These are phyloP conservation scores for Neurospora sp. DNA, from an alignment of 2,329 filamentous ascomycete genomes.

Conservation along the genomic window DNA sequence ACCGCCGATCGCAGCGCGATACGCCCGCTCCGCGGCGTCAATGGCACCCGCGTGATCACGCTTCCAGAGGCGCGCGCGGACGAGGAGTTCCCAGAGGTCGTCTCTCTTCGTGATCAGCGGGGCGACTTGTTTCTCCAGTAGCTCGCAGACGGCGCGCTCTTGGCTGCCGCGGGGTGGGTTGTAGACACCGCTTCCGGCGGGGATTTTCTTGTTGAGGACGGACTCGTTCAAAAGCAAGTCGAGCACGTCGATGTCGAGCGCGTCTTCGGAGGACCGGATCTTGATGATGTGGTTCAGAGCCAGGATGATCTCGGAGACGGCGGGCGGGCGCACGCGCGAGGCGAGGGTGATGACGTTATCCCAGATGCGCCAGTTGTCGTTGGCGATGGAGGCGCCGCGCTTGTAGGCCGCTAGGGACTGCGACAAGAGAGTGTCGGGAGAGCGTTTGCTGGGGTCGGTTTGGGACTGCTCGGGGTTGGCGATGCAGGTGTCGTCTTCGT, in stretches of 20 bases:
- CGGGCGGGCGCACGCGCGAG: conserved; percentile 60
- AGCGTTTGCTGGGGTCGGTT: conserved; percentile 17
- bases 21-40: conserved; percentile 80
- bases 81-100: conserved; percentile 66
- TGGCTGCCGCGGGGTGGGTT: conserved; percentile 46
- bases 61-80: conserved; percentile 63
- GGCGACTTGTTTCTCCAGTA: conserved; percentile 65
- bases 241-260: conserved; percentile 66
- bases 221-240: conserved; percentile 62
- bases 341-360: conserved; percentile 89
- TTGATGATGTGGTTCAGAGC: conserved; percentile 67
- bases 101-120: conserved; percentile 77
- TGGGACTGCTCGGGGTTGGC: conserved; percentile 3
- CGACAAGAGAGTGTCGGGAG: conserved; percentile 52
- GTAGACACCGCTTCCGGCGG: conserved; percentile 21
- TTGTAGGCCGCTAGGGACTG: conserved; percentile 81
- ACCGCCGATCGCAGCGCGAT: conserved; percentile 58
- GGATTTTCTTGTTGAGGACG: conserved; percentile 35
- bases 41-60: conserved; percentile 61
- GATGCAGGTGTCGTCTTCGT: conserved; percentile 17
- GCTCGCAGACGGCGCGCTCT: conserved; percentile 52
- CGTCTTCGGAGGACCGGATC: conserved; percentile 67
- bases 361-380: conserved; percentile 89
- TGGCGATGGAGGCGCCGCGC: conserved; percentile 71
- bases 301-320: conserved; percentile 63